Evolutionary conservation across 108 stramenopile genomes (phyloP).

Genomic region (Schizochytrium sp.): DNA sequence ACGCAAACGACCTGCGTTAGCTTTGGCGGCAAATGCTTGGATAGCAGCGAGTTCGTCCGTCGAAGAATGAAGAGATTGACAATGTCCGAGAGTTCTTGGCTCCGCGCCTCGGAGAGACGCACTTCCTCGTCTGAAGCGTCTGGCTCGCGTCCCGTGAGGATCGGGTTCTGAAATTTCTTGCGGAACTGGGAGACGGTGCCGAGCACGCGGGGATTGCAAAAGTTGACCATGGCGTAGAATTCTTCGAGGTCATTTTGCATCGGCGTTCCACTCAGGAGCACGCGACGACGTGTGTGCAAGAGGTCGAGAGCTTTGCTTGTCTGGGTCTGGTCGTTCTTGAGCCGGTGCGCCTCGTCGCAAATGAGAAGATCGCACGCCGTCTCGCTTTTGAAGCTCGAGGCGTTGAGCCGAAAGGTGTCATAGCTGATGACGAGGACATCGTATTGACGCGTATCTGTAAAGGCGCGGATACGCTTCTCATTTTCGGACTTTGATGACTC

Average conservation of each 20-base stretch:
- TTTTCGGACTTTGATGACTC: slow-evolving; percentile 72
- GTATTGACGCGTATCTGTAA: slow-evolving; percentile 66
- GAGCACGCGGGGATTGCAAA: slow-evolving; percentile 79
- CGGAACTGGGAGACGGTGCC: slow-evolving; percentile 79
- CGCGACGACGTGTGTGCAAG: slow-evolving; percentile 71
- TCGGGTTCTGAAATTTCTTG: slow-evolving; percentile 63
- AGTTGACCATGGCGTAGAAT: slow-evolving; percentile 96
- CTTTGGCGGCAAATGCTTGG: slow-evolving; percentile 93
- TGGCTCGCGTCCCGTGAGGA: slow-evolving; percentile 86
- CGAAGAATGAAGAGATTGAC: slow-evolving; percentile 93
- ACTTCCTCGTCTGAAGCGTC: slow-evolving; percentile 80
- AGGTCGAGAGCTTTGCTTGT: slow-evolving; percentile 72
- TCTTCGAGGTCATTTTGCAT: slow-evolving; percentile 91
- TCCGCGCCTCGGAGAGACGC: slow-evolving; percentile 65
- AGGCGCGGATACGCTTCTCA: slow-evolving; percentile 69
- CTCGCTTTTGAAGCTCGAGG: slow-evolving; percentile 53
- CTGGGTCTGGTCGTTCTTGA: slow-evolving; percentile 93
- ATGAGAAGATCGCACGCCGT: slow-evolving; percentile 77
- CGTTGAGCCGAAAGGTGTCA: slow-evolving; percentile 85
- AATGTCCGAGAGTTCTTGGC: slow-evolving; percentile 73
- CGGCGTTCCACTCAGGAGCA: slow-evolving; percentile 86
- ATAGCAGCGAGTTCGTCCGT: slow-evolving; percentile 89
- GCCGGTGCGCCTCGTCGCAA: slow-evolving; percentile 94
- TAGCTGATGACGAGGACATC: slow-evolving; percentile 80
- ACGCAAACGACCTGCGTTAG: slow-evolving; percentile 96